Base-by-base conservation (phyloP, 2,329 filamentous ascomycete species). In the Saccharata proteae region DNA sequence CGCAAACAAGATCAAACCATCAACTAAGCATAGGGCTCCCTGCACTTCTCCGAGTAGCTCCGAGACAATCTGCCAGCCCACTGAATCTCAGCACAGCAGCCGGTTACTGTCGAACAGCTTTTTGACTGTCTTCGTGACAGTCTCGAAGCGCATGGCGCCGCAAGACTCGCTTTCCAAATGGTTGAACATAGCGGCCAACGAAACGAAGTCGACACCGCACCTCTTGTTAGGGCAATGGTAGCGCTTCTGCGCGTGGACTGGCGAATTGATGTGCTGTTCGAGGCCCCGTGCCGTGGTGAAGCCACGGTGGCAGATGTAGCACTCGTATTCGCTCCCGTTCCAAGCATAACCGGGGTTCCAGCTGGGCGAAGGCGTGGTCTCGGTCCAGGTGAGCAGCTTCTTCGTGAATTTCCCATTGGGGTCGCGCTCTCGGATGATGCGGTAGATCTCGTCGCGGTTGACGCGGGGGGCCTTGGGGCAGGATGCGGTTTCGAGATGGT, bases 401-500 rank as follows among this genome's bases (percentile, higher is more conserved):
- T 65, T 67, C 5, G 69, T 65, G 31, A 77, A 62, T 17, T 59
- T 3, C 9, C 67, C 61, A 4, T 54, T 23, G 0, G 59, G 57
- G 35, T 77, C 72, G 1, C 57, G 53, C 10, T 43, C 36, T 2
- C 59, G 58, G 6, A 76, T 49, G 8, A 59, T 44, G 0, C 44
- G 38, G 45, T 65, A 65, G 4, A 77, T 55, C 3, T 39, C 47
- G 7, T 69, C 60, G 7, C 66, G 64, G 43, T 67, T 61, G 2
- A 74, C 25, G 3, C 40, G 32, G 0, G 45, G 51, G 0, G 67
- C 65, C 0, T 47, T 47, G 0, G 59, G 59, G 30, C 74, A 79
- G 1, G 56, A 48, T n/a, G 65, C 65, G 1, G 43, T 50, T 39
- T 79, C 74, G 1, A 78, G 48, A 38, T 79, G 70, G 43, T 73